These are phyloP conservation scores for Hypoxylon trugodes DNA, from an alignment of 495 filamentous ascomycete species.

Conservation along the genomic window DNA sequence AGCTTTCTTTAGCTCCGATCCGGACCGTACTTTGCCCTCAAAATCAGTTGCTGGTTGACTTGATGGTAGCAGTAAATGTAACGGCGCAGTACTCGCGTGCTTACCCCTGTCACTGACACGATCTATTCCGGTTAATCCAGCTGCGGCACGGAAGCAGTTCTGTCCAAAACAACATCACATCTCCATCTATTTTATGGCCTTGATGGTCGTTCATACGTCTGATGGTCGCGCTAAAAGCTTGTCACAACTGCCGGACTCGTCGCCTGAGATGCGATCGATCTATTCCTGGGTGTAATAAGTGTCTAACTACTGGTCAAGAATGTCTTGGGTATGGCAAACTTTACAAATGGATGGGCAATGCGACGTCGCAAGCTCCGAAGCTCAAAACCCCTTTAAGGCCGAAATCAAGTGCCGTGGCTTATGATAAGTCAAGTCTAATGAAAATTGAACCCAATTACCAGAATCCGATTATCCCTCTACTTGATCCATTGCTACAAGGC, in stretches of 20 bases:
- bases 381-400: background rate
- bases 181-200: background rate
- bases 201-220: slow-evolving; percentile 25
- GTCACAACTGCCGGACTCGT: slow-evolving; percentile 62
- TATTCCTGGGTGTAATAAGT: slow-evolving; percentile 58
- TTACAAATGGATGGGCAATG: slow-evolving; percentile 52
- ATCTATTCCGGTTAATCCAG: slow-evolving; percentile 1
- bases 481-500: slow-evolving; percentile 51
- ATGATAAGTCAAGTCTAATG: background rate
- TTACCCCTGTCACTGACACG: background rate
- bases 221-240: slow-evolving; percentile 44
- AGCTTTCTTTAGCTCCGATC: slow-evolving; percentile 17
- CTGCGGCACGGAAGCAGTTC: background rate
- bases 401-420: background rate
- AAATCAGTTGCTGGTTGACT: background rate
- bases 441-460: slow-evolving; percentile 15
- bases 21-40: background rate
- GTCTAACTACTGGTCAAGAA: slow-evolving; percentile 54
- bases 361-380: slow-evolving; percentile 31
- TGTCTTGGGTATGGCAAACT: slow-evolving; percentile 56
- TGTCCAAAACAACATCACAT: background rate
- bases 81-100: background rate
- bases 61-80: slow-evolving; percentile 1
- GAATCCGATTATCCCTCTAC: slow-evolving; percentile 30
- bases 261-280: slow-evolving; percentile 64